Conservation (phyloP, 164 flowering plant species). For the Berberis thunbergii region DNA sequence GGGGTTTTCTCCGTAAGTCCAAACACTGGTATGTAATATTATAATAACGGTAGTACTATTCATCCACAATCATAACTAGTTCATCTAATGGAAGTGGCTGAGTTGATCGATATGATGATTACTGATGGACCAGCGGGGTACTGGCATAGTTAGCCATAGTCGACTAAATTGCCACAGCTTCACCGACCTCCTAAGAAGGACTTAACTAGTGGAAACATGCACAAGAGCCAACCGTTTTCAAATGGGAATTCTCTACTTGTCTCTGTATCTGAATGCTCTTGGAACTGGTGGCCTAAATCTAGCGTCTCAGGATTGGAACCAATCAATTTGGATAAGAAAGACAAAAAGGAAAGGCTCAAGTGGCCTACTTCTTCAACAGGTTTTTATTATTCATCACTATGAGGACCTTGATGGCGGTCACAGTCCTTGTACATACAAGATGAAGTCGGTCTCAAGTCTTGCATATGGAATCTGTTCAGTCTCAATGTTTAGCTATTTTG, state of each 20-base stretch:
- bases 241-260: conserved; percentile 59
- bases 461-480: conserved; percentile 66
- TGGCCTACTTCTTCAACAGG: conserved; percentile 76
- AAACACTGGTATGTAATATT: conserved; percentile 34
- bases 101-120: background rate
- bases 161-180: conserved; percentile 53
- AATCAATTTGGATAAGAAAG: conserved; percentile 87
- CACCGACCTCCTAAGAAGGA: conserved; percentile 56
- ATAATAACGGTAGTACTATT: background rate
- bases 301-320: conserved; percentile 82
- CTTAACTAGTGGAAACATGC: conserved; percentile 21
- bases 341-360: conserved; percentile 60
- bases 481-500: conserved; percentile 51
- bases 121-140: conserved; percentile 48
- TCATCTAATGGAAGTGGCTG: background rate
- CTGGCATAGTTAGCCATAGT: conserved; percentile 42
- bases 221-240: conserved; percentile 48
- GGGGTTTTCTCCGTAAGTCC: conserved; percentile 51
- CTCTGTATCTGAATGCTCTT: conserved; percentile 62
- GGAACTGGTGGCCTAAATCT: conserved; percentile 90
- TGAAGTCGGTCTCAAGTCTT: conserved; percentile 68
- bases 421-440: conserved; percentile 87
- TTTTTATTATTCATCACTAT: conserved; percentile 70
- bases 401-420: conserved; percentile 71
- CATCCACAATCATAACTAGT: background rate